Evolutionary conservation across 2,329 filamentous ascomycete species (phyloP).

Genomic region (Diaporthe eres): DNA sequence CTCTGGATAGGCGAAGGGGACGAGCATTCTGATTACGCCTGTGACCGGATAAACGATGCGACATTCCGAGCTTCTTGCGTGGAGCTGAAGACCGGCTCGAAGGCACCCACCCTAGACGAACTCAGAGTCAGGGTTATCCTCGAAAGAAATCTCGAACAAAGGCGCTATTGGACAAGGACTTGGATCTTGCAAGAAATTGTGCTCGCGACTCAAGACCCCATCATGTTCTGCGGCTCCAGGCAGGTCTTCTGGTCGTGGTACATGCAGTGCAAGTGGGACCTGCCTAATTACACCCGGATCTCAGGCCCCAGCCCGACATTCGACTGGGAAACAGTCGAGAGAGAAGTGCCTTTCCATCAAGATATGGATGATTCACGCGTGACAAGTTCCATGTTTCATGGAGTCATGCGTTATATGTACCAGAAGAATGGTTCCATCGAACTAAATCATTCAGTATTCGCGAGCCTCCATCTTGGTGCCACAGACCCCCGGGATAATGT

Average conservation of each 20-base stretch:
- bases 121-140: background rate
- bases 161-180: background rate
- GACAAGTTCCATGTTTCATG: background rate
- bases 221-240: background rate
- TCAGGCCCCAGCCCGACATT: too few species aligned
- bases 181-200: background rate
- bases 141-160: background rate
- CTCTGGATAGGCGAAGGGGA: background rate
- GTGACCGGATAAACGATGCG: background rate
- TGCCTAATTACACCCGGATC: background rate
- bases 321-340: background rate
- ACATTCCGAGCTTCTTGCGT: background rate
- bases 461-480: background rate
- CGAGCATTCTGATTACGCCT: background rate
- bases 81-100: background rate
- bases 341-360: background rate
- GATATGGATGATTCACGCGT: background rate
- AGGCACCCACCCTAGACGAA: background rate
- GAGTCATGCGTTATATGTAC: accelerated
- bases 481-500: background rate
- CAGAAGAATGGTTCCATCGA: background rate
- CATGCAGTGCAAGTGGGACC: background rate
- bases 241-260: background rate
- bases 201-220: background rate
- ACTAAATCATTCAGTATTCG: accelerated